Evolutionary conservation across 1,284 basidiomycete species (phyloP), one percentile per base, ranked within the genome.

Genomic region (Sporisorium reilianum): DNA sequence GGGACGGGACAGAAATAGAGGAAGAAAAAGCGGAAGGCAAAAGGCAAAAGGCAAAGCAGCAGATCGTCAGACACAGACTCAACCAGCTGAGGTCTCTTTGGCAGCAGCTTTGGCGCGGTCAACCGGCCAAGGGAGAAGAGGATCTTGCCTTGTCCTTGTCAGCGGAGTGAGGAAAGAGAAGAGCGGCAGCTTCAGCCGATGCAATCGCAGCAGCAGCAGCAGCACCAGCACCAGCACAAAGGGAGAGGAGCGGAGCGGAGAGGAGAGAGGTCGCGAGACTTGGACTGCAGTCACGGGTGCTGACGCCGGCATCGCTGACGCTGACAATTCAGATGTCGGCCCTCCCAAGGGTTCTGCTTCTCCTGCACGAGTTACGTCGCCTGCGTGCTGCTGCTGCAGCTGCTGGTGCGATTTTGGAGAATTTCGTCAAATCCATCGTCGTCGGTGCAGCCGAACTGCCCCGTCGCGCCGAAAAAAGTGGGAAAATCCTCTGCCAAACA

Each of bases 221-320:
- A 34, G 50, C n/a, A 22, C 46, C 10, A 52, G 44, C 7, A 10
- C 25, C 36, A 45, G 28, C 30, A 22, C 38, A 14, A n/a, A n/a
- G n/a, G n/a, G n/a, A n/a, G n/a, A n/a, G n/a, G n/a, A n/a, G n/a
- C n/a, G n/a, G n/a, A n/a, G n/a, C n/a, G n/a, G n/a, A 46, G 48
- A 34, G 54, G 40, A 40, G 45, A 38, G 41, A 16, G 50, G 50
- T 40, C 50, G 50, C 23, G 50, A 52, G 25, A 52, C 20, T 53
- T 20, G 40, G 5, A 14, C 51, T 30, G 51, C n/a, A n/a, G 23
- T 6, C 34, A 40, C 49, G 32, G 49, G 34, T 46, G 44, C 59
- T 55, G 57, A 41, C 23, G 56, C 32, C 30, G 22, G 40, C 7
- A 45, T 46, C 48, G 60, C 60, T 64, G 62, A 58, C 55, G 55